Evolutionary conservation across 768 basidiomycete species (phyloP), one percentile per base, ranked within the genome.

Genomic region (Tulasnella sp.): DNA sequence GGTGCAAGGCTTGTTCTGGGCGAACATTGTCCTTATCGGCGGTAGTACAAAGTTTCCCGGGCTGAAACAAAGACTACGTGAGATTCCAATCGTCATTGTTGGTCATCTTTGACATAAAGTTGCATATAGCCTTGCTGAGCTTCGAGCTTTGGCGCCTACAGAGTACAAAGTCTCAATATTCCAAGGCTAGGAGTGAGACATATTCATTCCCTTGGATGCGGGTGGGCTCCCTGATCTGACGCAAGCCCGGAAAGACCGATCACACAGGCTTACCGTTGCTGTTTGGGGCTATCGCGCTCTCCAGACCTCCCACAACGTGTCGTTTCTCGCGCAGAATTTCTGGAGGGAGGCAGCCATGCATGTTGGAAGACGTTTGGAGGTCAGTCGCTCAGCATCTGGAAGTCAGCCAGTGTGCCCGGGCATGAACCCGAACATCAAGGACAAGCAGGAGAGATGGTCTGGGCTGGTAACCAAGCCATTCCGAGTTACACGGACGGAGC

Each of bases 1-100:
- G 65, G 65, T 93, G 24, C 88, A 84, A 64, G 92, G 90, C 31
- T 82, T 98, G 85, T 96, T 92, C 71, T 98, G 92, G 92, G 82
- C 82, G 31, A 90, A 97, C 69, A 92, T 98, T 62, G 87, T 87
- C 11, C 72, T 94, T 63, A 80, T 92, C 66, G 93, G 93, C 50
- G 93, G 93, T 12, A 85, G 80, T 69, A 80, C 81, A 15, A 80
- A 79, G 65, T 81, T 92, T 64, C 75, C 81, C 44, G 87, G 85
- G 4, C 85, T 97, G 65, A 76, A 78, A 21, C 71, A 76, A 53
- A 73, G 93, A 72, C 70, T 97, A 92, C 94, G 70, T 69, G 87
- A 24, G 3, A n/a, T n/a, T n/a, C n/a, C n/a, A n/a, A n/a, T n/a
- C n/a, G n/a, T n/a, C 5, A 48, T 5, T 43, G 24, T 55, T 51